Base-by-base conservation (phyloP, 2,329 filamentous ascomycete species). In the Colletotrichum graminicola region DNA sequence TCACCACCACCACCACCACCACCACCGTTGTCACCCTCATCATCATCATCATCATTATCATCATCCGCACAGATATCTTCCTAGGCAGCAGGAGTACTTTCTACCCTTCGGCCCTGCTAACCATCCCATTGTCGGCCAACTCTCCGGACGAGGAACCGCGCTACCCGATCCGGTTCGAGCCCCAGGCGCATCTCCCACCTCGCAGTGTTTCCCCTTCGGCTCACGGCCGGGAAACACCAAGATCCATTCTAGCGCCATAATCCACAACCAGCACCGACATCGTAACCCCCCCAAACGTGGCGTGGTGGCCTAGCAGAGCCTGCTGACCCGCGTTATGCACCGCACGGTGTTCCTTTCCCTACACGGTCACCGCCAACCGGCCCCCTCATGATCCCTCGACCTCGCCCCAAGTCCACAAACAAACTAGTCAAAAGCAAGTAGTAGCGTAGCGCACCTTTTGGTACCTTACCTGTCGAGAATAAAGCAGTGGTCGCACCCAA, bases 341-440 rank as follows among this genome's bases (percentile, higher is more conserved):
- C 64, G 64, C 64, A 71, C 52, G 64, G 67, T 71, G 68, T 59
- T 63, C 64, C 47, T 36, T 51, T 45, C 36, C 60, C 36, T 61
- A 56, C 47, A 39, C 47, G 43, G 39, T 26, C 32, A 67, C 47
- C 59, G 21, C 59, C 57, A 36, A 14, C 41, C 39, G 21, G 41
- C 41, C 47, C 56, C 49, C 32, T 45, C 47, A 54, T 32, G 34
- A 18, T 66, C 26, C 23, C 45, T 62, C 60, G n/a, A 51, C 29
- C 45, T 36, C 32, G 43, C 47, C 39, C 56, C 56, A 56, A 67
- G 67, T 67, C 62, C 51, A 51, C 56, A 52, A 39, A 52, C 64
- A 36, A 59, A 51, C 64, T 57, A 62, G 10, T 52, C 51, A n/a
- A 52, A 45, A 34, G 23, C 49, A 12, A 36, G 2, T 18, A 45